Percentiles rank a stretch among this genome's conserved stretches.
phyloP scores from a whole-genome alignment of 2,329 filamentous ascomycete species.

The Lasiodiplodia gonubiensis region DNA sequence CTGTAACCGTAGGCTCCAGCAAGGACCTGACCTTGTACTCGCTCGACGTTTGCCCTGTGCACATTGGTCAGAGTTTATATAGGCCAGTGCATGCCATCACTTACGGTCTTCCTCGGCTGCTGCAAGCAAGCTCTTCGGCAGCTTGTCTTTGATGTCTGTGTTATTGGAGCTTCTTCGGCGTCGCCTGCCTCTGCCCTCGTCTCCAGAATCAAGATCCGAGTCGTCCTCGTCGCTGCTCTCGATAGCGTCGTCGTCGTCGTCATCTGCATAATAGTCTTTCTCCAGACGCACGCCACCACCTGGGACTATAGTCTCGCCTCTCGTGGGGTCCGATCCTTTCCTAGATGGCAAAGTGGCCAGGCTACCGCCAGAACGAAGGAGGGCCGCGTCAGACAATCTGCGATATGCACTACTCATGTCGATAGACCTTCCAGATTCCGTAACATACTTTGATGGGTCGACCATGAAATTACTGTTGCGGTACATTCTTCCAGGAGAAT shows the following conservation, averaged over 20 bases:
- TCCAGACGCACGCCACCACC: conserved; percentile 64
- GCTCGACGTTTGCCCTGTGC: conserved; percentile 51
- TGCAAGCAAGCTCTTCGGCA: conserved; percentile 68
- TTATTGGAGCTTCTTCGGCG: conserved; percentile 41
- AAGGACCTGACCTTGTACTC: conserved; percentile 68
- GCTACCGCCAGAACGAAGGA: conserved; percentile 67
- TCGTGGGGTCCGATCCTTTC: conserved; percentile 53
- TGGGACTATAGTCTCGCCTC: conserved; percentile 51
- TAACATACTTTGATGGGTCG: conserved; percentile 53
- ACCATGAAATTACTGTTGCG: conserved; percentile 52
- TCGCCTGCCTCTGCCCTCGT: conserved; percentile 47
- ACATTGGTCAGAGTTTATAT: neutral
- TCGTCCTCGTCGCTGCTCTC: conserved; percentile 68
- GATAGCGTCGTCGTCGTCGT: conserved; percentile 70
- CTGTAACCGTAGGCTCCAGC: conserved; percentile 69
- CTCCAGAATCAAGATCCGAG: conserved; percentile 68
- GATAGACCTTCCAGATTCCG: conserved; percentile 66
- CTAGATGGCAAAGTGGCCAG: conserved; percentile 66
- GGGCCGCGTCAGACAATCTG: conserved; percentile 72
- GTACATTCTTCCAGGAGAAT: conserved; percentile 52
- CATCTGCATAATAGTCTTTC: conserved; percentile 70
- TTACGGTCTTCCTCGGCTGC: conserved; percentile 80
- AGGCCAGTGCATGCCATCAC: conserved; percentile 41
- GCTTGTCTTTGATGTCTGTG: conserved; percentile 45
- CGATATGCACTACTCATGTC: conserved; percentile 74